Evolutionary conservation across 371 early-diverging fungal genomes (phyloP), one percentile per base, ranked within the genome.

Genomic region (Sporodiniella umbellata): DNA sequence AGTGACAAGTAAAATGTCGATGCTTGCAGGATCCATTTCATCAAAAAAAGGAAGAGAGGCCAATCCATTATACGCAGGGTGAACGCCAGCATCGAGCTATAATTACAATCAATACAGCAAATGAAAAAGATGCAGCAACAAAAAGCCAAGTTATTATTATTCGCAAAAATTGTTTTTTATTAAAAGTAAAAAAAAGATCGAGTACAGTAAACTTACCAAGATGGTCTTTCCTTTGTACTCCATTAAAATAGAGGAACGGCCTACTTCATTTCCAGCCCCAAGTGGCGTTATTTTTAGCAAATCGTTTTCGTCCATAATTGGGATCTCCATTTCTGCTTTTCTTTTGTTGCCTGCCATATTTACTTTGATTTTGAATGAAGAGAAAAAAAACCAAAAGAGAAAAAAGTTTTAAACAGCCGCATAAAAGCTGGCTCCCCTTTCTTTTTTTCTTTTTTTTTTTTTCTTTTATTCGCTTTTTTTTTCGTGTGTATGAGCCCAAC

Each of bases 201-300:
- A 45, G 15, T 8, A 14, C 21, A 26, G 30, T 40, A 3, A 35
- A 66, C 77, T 43, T 79, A 92, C 92, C 96, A 97, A 86, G 31
- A 99, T 79, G 6, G 87, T 93, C 78, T 96, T 98, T 57, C 92
- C 91, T 77, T 96, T 95, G 81, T 93, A 99, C 66, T 96, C 89
- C 48, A 99, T 66, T 33, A 99, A 68, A 42, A 99, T 85, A 61
- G 99, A 99, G 28, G 98, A 97, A 58, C 99, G 81, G 7, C 99
- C 99, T 21, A 99, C 99, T 75, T 99, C 99, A 61, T 93, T 91
- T 24, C 99, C 99, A 15, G 99, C 97, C 15, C 99, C 99, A 15
- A 99, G 80, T 18, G 99, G 99, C 6, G 94, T 99, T 21, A 99
- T 88, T 56, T 80, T 79, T 33, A 92, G 66, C 30, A 88, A 62